Percentiles rank a stretch among this genome's conserved stretches.
Evolutionary conservation across 2,329 filamentous ascomycete species (phyloP).

Genomic region (Exophiala bonariae): DNA sequence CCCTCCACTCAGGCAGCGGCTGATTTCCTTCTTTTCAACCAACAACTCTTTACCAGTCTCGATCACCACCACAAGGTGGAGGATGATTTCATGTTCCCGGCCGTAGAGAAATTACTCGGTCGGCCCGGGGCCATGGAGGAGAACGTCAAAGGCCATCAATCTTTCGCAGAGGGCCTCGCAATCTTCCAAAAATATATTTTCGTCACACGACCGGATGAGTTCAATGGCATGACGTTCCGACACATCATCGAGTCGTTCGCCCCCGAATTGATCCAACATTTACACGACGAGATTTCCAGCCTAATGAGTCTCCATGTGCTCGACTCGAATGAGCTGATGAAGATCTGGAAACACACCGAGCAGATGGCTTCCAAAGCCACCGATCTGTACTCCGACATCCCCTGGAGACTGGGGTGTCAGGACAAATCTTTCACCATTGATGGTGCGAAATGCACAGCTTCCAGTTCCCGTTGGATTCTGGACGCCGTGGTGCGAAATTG

Average conservation of each 20-base stretch:
- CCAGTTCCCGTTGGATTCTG: conserved; percentile 13
- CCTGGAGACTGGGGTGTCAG: conserved; percentile 26
- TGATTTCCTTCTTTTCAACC: conserved; percentile 29
- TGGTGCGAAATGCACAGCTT: conserved; percentile 15
- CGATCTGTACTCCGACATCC: conserved; percentile 18
- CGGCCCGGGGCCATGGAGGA: conserved; percentile 19
- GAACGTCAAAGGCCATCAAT: conserved; percentile 20
- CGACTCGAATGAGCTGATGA: conserved; percentile 24
- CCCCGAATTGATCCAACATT: conserved; percentile 27
- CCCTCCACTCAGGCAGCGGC: conserved; percentile 20
- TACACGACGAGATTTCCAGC: conserved; percentile 29
- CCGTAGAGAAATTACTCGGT: conserved; percentile 18
- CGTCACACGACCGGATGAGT: conserved; percentile 23
- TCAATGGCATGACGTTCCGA: conserved; percentile 24
- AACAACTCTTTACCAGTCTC: conserved; percentile 24
- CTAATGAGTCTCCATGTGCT: conserved; percentile 23
- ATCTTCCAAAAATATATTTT: conserved; percentile 27
- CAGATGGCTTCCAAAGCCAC: conserved; percentile 13
- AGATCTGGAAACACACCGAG: conserved; percentile 25
- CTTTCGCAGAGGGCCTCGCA: conserved; percentile 24
- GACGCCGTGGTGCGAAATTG: conserved; percentile 20
- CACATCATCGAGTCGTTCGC: conserved; percentile 27
- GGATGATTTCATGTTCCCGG: conserved; percentile 23
- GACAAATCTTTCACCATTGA: conserved; percentile 28
- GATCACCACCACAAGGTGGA: conserved; percentile 24